Evolutionary conservation across 768 basidiomycete genomes (phyloP).

Genomic region (Boletus eberwhitei): DNA sequence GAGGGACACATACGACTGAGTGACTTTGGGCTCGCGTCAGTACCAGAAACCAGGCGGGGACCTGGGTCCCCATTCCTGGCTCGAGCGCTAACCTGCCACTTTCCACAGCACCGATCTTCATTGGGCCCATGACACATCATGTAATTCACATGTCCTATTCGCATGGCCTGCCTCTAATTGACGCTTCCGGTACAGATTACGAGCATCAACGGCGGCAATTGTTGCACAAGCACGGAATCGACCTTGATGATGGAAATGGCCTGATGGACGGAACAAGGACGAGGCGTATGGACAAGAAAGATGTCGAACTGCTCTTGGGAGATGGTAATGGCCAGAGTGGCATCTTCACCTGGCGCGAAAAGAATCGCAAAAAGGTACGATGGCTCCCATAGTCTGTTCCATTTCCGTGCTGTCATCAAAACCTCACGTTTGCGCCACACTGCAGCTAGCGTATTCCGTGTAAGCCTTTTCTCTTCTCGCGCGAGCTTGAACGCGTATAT

Average conservation of each 20-base stretch:
- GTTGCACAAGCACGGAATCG: conserved; percentile 90
- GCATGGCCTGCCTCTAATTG: conserved; percentile 7
- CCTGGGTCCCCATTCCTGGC: conserved; percentile 13
- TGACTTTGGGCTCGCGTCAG: conserved; percentile 94
- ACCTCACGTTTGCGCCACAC: conserved; percentile 23
- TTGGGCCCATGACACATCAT: conserved; percentile 96
- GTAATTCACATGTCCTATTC: conserved; percentile 37
- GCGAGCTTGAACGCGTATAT: conserved; percentile 9
- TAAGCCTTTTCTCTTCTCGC: conserved; percentile 40
- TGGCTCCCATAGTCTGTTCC: conserved; percentile 28
- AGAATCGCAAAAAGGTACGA: conserved; percentile 82
- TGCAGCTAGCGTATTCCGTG: conserved; percentile 85
- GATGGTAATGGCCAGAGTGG: conserved; percentile 77
- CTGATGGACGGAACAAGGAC: conserved; percentile 68
- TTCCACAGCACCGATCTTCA: conserved; percentile 77
- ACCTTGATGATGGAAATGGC: conserved; percentile 77
- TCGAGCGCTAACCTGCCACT: conserved; percentile 19
- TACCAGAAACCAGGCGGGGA: conserved; percentile 32
- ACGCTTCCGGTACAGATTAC: conserved; percentile 58
- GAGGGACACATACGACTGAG: conserved; percentile 92
- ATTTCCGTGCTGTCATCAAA: conserved; percentile 23
- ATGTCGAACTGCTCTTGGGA: conserved; percentile 82
- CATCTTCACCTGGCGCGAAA: conserved; percentile 94
- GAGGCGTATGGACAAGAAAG: conserved; percentile 74
- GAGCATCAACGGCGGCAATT: conserved; percentile 89